These are phyloP conservation scores for Urostyla sp. DNA, from an alignment of 73 alveolate species.

Conservation along the genomic window DNA sequence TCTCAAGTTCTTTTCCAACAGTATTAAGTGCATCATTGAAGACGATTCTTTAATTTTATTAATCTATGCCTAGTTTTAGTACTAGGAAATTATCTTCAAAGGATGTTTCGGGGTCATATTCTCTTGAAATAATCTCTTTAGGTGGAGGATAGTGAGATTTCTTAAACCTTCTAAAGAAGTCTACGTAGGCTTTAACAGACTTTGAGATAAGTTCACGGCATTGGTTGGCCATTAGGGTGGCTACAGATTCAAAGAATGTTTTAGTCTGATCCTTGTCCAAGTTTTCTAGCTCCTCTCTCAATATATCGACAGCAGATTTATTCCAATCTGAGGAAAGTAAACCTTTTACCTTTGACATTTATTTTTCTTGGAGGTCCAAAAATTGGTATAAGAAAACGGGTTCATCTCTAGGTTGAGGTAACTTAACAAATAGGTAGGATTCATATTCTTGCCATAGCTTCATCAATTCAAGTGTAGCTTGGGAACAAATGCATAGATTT, in stretches of 20 bases:
- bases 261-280: conserved; percentile 87
- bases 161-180: conserved; percentile 85
- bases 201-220: conserved; percentile 83
- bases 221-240: conserved; percentile 91
- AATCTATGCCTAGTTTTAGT: conserved; percentile 75
- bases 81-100: conserved; percentile 87
- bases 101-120: conserved; percentile 77
- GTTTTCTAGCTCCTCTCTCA: conserved; percentile 80
- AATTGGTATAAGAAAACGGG: conserved; percentile 75
- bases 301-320: conserved; percentile 74
- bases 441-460: conserved; percentile 90
- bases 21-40: conserved; percentile 76
- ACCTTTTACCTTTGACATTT: conserved; percentile 67
- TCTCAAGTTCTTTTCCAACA: conserved; percentile 71
- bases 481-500: conserved; percentile 85
- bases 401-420: conserved; percentile 87
- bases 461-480: conserved; percentile 85
- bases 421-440: conserved; percentile 78
- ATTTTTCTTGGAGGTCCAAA: conserved; percentile 74
- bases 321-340: conserved; percentile 78
- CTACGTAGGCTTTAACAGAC: conserved; percentile 76
- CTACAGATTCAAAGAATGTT: conserved; percentile 89
- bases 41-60: conserved; percentile 75
- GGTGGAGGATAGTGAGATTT: conserved; percentile 71
- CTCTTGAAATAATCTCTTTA: conserved; percentile 71